These are phyloP conservation scores for Aspergillus biplanus DNA, from an alignment of 495 filamentous ascomycete genomes.

Conservation along the genomic window DNA sequence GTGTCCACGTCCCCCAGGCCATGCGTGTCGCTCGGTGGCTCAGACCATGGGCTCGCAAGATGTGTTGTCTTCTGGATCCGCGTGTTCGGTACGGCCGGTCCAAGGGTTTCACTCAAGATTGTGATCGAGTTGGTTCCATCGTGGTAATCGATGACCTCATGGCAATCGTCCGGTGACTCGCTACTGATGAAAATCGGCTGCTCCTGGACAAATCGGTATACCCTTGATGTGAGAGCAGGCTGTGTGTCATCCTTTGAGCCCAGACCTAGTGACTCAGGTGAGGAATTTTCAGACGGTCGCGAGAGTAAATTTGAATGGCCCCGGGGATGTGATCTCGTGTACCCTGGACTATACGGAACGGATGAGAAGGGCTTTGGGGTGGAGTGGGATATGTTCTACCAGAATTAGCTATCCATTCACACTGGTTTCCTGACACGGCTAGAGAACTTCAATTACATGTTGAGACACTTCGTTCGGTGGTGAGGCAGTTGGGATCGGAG, in stretches of 20 bases:
- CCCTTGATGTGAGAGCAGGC: neutral
- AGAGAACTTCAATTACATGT: neutral
- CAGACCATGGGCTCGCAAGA: neutral
- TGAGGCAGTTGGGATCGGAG: neutral
- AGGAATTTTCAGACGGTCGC: neutral
- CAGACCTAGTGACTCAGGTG: neutral
- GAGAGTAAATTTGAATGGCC: neutral
- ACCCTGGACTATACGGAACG: neutral
- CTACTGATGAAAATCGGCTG: neutral
- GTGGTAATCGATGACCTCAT: neutral
- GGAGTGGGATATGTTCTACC: neutral
- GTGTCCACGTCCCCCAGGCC: neutral
- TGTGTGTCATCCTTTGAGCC: neutral
- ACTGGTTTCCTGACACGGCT: no score
- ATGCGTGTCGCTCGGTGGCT: no score
- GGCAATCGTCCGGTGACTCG: neutral
- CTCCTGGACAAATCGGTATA: neutral
- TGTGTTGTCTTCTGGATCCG: neutral
- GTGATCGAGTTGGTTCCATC: conserved; percentile 5
- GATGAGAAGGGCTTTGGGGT: neutral
- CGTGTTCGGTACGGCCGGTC: neutral
- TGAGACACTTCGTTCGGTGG: neutral
- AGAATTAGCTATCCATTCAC: neutral
- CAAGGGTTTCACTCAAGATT: conserved; percentile 1
- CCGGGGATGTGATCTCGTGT: neutral